These are phyloP conservation scores for Pichia sp. DNA, from an alignment of 1,139 yeast genomes.

Conservation along the genomic window DNA sequence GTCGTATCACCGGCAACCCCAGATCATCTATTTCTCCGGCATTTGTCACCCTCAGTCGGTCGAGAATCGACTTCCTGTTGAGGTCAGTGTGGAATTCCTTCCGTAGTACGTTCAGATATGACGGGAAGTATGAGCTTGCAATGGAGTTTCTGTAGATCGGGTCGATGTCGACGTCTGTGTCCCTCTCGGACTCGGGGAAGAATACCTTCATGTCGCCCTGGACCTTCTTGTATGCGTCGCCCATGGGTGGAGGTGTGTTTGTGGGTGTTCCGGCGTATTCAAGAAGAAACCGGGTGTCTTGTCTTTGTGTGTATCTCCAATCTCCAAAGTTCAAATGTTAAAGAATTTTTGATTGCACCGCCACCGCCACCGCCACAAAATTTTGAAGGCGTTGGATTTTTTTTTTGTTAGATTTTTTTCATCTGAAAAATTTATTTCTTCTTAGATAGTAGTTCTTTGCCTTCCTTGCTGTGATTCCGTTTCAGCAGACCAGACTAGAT, in stretches of 20 bases:
- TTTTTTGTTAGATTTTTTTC: background rate
- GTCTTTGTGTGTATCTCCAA: too few relatives aligned
- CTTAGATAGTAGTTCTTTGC: background rate
- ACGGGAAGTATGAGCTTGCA: slow-evolving; percentile 16
- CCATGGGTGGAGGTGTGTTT: too few relatives aligned
- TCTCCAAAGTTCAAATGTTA: too few relatives aligned
- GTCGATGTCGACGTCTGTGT: slow-evolving; percentile 8
- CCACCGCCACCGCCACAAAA: too few relatives aligned
- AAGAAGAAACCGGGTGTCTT: too few relatives aligned
- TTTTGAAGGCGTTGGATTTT: background rate
- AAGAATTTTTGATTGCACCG: too few relatives aligned
- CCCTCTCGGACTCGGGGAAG: slow-evolving; percentile 9
- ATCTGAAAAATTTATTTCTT: slow-evolving; percentile 2
- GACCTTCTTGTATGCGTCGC: slow-evolving; percentile 5
- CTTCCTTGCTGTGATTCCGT: background rate
- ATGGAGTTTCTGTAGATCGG: slow-evolving; percentile 19
- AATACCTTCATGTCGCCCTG: background rate
- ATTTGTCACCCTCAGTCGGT: slow-evolving; percentile 17
- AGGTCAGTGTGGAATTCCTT: slow-evolving; percentile 19
- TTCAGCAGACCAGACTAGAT: background rate
- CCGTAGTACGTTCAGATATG: slow-evolving; percentile 20
- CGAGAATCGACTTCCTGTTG: slow-evolving; percentile 20
- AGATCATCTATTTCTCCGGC: slow-evolving; percentile 9
- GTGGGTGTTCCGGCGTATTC: too few relatives aligned
- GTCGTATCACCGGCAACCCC: slow-evolving; percentile 9